phyloP scores from a whole-genome alignment of 1,139 yeast genomes.

The Kurtzmaniella quercitrusa region DNA sequence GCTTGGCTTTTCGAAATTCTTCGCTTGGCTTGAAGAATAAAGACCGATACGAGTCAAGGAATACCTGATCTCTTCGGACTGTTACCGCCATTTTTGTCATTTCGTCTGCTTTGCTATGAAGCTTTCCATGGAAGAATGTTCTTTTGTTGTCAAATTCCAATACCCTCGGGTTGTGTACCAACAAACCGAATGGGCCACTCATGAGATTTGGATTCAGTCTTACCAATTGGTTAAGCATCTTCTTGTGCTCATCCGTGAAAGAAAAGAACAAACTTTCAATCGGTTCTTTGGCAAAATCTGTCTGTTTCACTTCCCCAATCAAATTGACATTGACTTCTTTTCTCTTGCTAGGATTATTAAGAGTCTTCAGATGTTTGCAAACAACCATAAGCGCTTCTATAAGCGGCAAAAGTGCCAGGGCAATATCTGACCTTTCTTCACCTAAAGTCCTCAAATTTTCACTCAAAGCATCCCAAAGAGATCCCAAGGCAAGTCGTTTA shows the following conservation, averaged over 20 bases:
- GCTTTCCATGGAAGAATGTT: slow-evolving; percentile 72
- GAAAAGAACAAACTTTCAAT: slow-evolving; percentile 77
- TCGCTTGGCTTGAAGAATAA: slow-evolving; percentile 76
- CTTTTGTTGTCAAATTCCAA: slow-evolving; percentile 94
- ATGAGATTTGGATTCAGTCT: slow-evolving; percentile 86
- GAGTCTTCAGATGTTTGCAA: slow-evolving; percentile 70
- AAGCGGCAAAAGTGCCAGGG: slow-evolving; percentile 78
- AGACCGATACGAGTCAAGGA: slow-evolving; percentile 84
- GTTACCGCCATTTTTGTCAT: slow-evolving; percentile 51
- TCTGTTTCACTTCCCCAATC: slow-evolving; percentile 32
- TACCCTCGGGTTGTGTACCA: slow-evolving; percentile 85
- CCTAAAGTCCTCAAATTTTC: slow-evolving; percentile 64
- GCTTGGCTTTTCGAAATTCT: slow-evolving; percentile 68
- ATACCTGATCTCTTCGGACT: slow-evolving; percentile 86
- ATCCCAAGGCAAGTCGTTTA: slow-evolving; percentile 65
- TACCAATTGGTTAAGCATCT: slow-evolving; percentile 87
- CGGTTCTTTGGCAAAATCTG: slow-evolving; percentile 70
- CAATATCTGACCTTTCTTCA: slow-evolving; percentile 54
- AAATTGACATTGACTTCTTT: slow-evolving; percentile 43
- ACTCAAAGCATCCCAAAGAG: slow-evolving; percentile 84
- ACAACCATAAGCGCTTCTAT: slow-evolving; percentile 95
- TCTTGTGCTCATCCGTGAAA: slow-evolving; percentile 87
- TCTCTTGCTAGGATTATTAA: slow-evolving; percentile 20
- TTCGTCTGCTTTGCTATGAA: slow-evolving; percentile 48
- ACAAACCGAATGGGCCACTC: slow-evolving; percentile 94